Percentiles rank a stretch among this genome's conserved stretches.
Conservation (phyloP, 306 rosid species). For the Prunus persica region Prunus_persica_NCBIv2 NC_034009.1:26156501-26157000, state of each 20-base stretch:
- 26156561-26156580: slow-evolving; percentile 13
- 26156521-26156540: neutral
- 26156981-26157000: slow-evolving; percentile 77
- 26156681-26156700: neutral
- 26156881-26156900: slow-evolving; percentile 73
- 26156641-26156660: neutral
- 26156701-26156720: neutral
- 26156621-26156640: neutral
- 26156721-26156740: neutral
- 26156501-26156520: neutral
- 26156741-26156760: neutral
- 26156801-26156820: neutral
- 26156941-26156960: slow-evolving; percentile 91
- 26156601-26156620: neutral
- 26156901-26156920: slow-evolving; percentile 73
- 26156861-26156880: slow-evolving; percentile 27
- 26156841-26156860: slow-evolving; percentile 34
- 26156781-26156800: neutral
- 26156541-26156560: neutral
- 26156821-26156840: slow-evolving; percentile 7
- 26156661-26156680: neutral
- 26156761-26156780: no score
- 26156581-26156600: slow-evolving; percentile 5
- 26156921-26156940: slow-evolving; percentile 56
- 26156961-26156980: slow-evolving; percentile 81